phyloP scores from a whole-genome alignment of 441 rosid species.

The Populus tomentosa region DNA sequence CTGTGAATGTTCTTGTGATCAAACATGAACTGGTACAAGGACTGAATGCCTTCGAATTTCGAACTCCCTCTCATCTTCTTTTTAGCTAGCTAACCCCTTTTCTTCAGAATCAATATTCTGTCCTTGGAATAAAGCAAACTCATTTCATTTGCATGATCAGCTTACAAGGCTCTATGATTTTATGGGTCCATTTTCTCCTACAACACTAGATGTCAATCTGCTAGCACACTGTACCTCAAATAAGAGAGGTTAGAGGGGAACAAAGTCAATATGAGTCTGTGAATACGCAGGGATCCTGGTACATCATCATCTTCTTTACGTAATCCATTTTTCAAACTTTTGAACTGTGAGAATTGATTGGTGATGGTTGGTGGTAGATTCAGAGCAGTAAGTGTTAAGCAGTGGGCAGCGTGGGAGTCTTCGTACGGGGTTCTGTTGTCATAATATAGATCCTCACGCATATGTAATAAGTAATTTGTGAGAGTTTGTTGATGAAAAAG shows the following conservation, averaged over 20 bases:
- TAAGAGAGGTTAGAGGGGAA: slow-evolving; percentile 6
- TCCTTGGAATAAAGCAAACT: background rate
- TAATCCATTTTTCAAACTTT: background rate
- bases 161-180: background rate
- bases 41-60: background rate
- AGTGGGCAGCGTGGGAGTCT: background rate
- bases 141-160: background rate
- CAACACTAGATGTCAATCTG: background rate
- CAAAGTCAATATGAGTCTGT: slow-evolving; percentile 24
- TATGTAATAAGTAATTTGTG: slow-evolving; percentile 9
- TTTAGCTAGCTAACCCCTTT: background rate
- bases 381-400: slow-evolving; percentile 31
- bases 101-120: too few relatives aligned
- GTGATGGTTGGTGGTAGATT: slow-evolving; percentile 35
- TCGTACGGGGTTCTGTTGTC: slow-evolving; percentile 1
- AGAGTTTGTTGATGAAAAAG: slow-evolving; percentile 12
- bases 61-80: background rate
- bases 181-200: background rate
- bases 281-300: slow-evolving; percentile 16
- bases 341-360: slow-evolving; percentile 12
- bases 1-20: too few relatives aligned
- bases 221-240: slow-evolving; percentile 7
- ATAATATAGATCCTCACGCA: slow-evolving; percentile 5
- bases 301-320: background rate
- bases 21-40: too few relatives aligned